Evolutionary conservation across 306 rosid species (phyloP), one percentile per base, ranked within the genome.

Genomic region (Mimosa pudica): DNA sequence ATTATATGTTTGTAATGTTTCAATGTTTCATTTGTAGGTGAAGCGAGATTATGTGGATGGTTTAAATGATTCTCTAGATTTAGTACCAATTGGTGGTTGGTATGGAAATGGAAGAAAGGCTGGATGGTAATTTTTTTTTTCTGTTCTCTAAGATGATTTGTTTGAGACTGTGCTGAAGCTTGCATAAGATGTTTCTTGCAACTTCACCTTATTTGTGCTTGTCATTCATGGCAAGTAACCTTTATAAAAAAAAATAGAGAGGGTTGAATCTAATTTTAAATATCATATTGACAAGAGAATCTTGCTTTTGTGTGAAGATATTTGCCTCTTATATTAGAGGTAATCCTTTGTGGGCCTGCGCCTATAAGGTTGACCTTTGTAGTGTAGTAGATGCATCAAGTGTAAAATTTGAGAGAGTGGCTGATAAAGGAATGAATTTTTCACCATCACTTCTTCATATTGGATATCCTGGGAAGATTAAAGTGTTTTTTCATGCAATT

Each of bases 51-150:
- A 94, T 80, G 88, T 94, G 62, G 97, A 94, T 71, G 98, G 97
- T 44, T 86, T 87, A 64, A 82, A 85, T 71, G 98, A 94, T 73
- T 84, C 94, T 79, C 96, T 94, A 83, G 98, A 94, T 87, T 87
- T 94, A 83, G 97, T 94, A 47, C 97, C 98, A 38, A 89, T 94
- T 68, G 98, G 96, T 80, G 98, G 96, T 47, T 94, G 98, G 98
- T 89, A 94, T 87, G 98, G 97, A 81, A 94, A 94, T 76, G 97
- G 98, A 82, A 94, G 98, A 87, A 94, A 94, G 82, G 96, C 94
- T 47, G 98, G 97, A 87, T 92, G 97, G 98, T 94, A 87, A 83
- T 52, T 74, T 72, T 46, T 47, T 17, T 64, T 30, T 11, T 35
- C 41, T 61, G 24, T 80, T 66, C 45, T 81, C 58, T 73, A 33